Percentiles rank a stretch among this genome's conserved stretches.
Conservation (phyloP, 1,284 basidiomycete genomes). For the Cystobasidium slooffiae region DNA sequence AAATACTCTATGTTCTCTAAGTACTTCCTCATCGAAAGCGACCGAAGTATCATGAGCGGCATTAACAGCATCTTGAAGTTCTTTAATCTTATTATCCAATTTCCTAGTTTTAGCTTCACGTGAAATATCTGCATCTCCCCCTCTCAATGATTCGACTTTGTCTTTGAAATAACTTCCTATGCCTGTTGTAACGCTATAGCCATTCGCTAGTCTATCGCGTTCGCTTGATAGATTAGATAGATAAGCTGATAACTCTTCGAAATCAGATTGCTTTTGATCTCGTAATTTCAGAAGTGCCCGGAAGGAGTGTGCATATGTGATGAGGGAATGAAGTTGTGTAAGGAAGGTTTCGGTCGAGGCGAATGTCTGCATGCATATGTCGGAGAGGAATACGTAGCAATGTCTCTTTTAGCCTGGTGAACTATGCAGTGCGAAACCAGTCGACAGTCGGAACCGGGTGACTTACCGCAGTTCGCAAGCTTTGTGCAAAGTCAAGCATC, state of each 20-base stretch:
- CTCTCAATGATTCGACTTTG: constrained; percentile 84
- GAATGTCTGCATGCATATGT: constrained; percentile 64
- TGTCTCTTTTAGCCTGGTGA: too few relatives aligned
- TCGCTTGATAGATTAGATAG: constrained; percentile 87
- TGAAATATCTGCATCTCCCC: constrained; percentile 89
- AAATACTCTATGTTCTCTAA: constrained; percentile 87
- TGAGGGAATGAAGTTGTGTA: constrained; percentile 81
- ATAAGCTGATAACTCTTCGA: constrained; percentile 96
- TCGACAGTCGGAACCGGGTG: neutral
- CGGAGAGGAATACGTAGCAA: neutral
- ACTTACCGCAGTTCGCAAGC: constrained; percentile 77
- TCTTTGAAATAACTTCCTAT: constrained; percentile 83
- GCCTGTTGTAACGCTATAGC: constrained; percentile 67
- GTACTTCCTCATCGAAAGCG: constrained; percentile 90
- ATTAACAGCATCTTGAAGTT: constrained; percentile 95
- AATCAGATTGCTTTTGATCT: constrained; percentile 98
- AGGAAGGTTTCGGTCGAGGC: constrained; percentile 85
- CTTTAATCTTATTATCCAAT: constrained; percentile 89
- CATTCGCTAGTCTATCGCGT: constrained; percentile 83
- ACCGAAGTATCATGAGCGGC: constrained; percentile 93
- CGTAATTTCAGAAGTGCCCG: constrained; percentile 88
- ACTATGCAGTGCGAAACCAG: neutral
- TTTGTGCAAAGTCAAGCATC: constrained; percentile 84
- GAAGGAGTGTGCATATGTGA: constrained; percentile 86
- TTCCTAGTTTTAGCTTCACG: constrained; percentile 91